phyloP scores from a whole-genome alignment of 257 asterid species.

The Plectranthus barbatus region DNA sequence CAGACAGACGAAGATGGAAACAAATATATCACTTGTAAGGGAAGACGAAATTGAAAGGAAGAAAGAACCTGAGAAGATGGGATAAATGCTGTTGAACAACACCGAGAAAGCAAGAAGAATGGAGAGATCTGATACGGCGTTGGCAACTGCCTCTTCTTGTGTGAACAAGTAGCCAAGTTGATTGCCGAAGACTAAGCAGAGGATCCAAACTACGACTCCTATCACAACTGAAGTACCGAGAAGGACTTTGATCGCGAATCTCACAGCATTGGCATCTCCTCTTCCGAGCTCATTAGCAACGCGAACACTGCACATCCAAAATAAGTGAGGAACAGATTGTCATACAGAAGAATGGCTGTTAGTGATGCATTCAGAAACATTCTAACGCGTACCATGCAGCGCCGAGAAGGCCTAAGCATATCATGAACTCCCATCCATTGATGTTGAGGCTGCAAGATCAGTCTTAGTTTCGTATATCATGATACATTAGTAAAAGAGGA shows the following conservation, averaged over 20 bases:
- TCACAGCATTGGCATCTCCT: constrained; percentile 78
- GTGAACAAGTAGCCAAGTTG: constrained; percentile 65
- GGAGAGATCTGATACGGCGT: constrained; percentile 60
- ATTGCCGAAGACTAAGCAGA: constrained; percentile 57
- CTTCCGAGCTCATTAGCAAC: constrained; percentile 85
- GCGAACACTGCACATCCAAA: constrained; percentile 49
- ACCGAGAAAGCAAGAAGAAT: constrained; percentile 66
- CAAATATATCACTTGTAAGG: too few species aligned
- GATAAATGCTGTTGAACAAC: constrained; percentile 80
- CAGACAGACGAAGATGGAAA: too few species aligned
- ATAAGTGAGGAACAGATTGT: neutral
- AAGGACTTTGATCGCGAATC: constrained; percentile 60
- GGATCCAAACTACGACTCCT: constrained; percentile 43
- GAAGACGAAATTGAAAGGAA: neutral
- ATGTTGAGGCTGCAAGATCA: constrained; percentile 51
- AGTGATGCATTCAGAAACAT: neutral
- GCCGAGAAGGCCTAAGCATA: constrained; percentile 73
- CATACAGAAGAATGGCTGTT: neutral
- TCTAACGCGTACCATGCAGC: constrained; percentile 54
- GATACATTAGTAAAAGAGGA: too few species aligned
- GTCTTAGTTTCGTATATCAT: neutral
- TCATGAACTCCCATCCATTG: constrained; percentile 81
- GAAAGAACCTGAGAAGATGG: constrained; percentile 67
- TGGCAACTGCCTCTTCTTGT: constrained; percentile 43
- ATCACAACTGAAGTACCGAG: constrained; percentile 43